Conservation (phyloP, 177 flowering plant species). For the Vitis hybrid region DNA sequence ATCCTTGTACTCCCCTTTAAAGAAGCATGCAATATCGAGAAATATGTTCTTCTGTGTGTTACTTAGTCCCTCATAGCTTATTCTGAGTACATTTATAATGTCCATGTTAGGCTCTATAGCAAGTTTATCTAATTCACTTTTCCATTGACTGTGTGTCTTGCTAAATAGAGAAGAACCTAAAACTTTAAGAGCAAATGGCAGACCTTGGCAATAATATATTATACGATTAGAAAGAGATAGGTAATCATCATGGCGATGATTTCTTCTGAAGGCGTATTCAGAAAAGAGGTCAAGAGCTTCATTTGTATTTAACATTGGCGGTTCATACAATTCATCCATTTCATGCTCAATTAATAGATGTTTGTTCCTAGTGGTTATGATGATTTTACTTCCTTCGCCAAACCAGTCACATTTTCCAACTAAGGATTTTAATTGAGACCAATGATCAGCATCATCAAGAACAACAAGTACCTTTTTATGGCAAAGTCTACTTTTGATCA, state of each 20-base stretch:
- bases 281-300: neutral
- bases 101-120: neutral
- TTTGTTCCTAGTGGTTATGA: neutral
- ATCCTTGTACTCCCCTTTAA: neutral
- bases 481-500: neutral
- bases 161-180: neutral
- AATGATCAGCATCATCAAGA: neutral
- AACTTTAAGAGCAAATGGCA: constrained; percentile 1
- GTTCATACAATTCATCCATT: neutral
- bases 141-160: neutral
- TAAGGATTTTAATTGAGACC: neutral
- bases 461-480: neutral
- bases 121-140: neutral
- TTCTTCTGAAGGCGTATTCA: neutral
- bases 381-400: neutral
- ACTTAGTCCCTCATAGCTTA: neutral
- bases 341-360: neutral
- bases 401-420: neutral
- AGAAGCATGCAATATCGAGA: neutral
- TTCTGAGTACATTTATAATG: neutral
- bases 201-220: neutral
- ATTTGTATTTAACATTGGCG: neutral
- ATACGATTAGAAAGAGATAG: neutral
- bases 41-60: neutral
- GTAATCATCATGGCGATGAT: neutral